Conservation (phyloP, 106 monocot species). For the Dioscorea alata region DNA sequence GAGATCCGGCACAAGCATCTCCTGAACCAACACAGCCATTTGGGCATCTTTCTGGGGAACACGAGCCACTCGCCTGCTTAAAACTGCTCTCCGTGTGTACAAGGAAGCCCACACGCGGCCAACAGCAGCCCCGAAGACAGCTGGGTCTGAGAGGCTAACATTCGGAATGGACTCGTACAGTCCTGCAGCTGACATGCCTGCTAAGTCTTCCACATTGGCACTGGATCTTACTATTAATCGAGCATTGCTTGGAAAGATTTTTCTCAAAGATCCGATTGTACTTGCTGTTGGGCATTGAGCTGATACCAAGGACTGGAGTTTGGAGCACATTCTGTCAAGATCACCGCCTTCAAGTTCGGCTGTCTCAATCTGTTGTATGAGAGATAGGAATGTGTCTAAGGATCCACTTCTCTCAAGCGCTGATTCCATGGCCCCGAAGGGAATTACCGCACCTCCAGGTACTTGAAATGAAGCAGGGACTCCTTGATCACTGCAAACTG, state of each 20-base stretch:
- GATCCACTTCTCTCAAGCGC: constrained; percentile 60
- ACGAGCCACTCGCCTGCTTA: constrained; percentile 75
- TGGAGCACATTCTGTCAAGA: constrained; percentile 46
- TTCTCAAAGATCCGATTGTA: constrained; percentile 26
- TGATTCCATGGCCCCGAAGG: constrained; percentile 83
- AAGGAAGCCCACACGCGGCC: constrained; percentile 84
- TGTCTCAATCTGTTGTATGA: constrained; percentile 56
- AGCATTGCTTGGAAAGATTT: constrained; percentile 37
- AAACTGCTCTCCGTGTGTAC: constrained; percentile 82
- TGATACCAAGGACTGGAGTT: constrained; percentile 71
- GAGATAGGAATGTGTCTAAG: constrained; percentile 38
- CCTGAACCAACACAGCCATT: constrained; percentile 91
- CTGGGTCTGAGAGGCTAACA: constrained; percentile 49
- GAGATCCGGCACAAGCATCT: constrained; percentile 69
- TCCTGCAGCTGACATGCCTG: constrained; percentile 96
- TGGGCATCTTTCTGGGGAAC: constrained; percentile 65
- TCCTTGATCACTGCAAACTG: constrained; percentile 80
- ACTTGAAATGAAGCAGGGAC: constrained; percentile 71
- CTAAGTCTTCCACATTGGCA: constrained; percentile 92
- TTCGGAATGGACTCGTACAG: constrained; percentile 93
- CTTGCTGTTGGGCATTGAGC: constrained; percentile 29
- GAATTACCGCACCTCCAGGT: constrained; percentile 72
- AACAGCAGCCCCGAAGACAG: constrained; percentile 50
- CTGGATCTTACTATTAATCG: constrained; percentile 85
- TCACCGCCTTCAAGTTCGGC: constrained; percentile 41